Evolutionary conservation across 208 protist genomes (phyloP).

Genomic region (Leishmania lainsoni): DNA sequence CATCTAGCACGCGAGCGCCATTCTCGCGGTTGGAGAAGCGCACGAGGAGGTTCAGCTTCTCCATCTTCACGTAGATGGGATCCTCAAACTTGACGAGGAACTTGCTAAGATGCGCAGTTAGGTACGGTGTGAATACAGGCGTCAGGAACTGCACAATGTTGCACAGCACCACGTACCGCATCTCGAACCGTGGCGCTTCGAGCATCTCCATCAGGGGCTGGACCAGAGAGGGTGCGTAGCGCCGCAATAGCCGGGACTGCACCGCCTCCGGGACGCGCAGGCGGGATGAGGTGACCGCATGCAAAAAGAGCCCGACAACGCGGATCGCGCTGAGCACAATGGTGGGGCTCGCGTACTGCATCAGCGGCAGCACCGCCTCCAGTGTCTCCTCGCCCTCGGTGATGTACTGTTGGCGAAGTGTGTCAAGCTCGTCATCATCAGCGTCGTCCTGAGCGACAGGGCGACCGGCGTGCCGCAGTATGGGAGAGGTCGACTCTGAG

Average conservation of each 20-base stretch:
- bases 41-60: constrained; percentile 98
- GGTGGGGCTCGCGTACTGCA: constrained; percentile 95
- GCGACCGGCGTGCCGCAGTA: neutral
- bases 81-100: constrained; percentile 99
- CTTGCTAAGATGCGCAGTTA: constrained; percentile 75
- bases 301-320: constrained; percentile 75
- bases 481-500: neutral
- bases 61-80: constrained; percentile 98
- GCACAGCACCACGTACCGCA: constrained; percentile 98
- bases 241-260: constrained; percentile 35
- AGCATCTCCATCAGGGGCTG: constrained; percentile 81
- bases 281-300: constrained; percentile 35
- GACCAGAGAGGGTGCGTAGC: constrained; percentile 82
- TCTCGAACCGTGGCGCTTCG: constrained; percentile 89
- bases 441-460: constrained; percentile 3
- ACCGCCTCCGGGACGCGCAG: constrained; percentile 19
- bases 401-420: constrained; percentile 16
- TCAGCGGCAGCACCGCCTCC: constrained; percentile 93
- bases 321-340: constrained; percentile 95
- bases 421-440: constrained; percentile 10
- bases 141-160: constrained; percentile 97
- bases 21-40: constrained; percentile 92
- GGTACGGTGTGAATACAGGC: constrained; percentile 56
- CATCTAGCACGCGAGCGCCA: constrained; percentile 86
- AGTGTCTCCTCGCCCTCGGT: constrained; percentile 70